A percentile compares a stretch with the other conserved stretches of the same genome.
Evolutionary conservation across 2,329 filamentous ascomycete species (phyloP).

Genomic region (Xylaria sp.): DNA sequence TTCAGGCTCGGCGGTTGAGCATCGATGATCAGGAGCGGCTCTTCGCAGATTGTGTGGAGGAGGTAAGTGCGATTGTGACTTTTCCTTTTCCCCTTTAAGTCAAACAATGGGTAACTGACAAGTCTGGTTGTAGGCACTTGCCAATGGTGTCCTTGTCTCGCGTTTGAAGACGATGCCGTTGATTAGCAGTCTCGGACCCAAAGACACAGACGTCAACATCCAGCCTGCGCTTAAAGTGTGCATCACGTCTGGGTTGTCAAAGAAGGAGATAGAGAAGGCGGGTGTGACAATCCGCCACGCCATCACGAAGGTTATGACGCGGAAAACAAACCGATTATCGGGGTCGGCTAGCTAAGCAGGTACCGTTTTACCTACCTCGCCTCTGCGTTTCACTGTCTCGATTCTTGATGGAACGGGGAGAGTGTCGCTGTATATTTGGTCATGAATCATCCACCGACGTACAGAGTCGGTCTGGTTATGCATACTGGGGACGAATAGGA

Average conservation of each 20-base stretch:
- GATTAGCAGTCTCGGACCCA: constrained; percentile 67
- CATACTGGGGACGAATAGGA: constrained; percentile 17
- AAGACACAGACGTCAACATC: constrained; percentile 75
- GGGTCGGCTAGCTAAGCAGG: constrained; percentile 49
- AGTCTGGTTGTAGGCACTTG: constrained; percentile 69
- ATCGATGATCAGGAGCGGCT: constrained; percentile 83
- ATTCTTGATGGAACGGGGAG: constrained; percentile 23
- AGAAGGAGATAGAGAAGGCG: constrained; percentile 96
- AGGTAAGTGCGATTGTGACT: constrained; percentile 67
- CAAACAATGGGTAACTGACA: constrained; percentile 12
- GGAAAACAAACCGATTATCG: constrained; percentile 64
- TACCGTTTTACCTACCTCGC: constrained; percentile 13
- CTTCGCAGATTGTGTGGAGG: constrained; percentile 92
- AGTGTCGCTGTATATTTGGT: constrained; percentile 22
- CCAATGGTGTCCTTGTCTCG: constrained; percentile 90
- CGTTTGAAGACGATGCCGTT: constrained; percentile 83
- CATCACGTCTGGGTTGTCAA: constrained; percentile 84
- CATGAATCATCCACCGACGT: constrained; percentile 16
- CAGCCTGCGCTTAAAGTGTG: constrained; percentile 90
- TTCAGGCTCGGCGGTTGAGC: constrained; percentile 74
- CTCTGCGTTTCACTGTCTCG: constrained; percentile 31
- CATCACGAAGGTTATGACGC: constrained; percentile 88
- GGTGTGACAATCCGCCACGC: constrained; percentile 89
- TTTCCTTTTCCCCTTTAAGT: background rate
- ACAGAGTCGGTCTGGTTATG: background rate